Evolutionary conservation across 192 early-diverging fungal genomes (phyloP), one percentile per base, ranked within the genome.

Genomic region (Oehlia diaphana): DNA sequence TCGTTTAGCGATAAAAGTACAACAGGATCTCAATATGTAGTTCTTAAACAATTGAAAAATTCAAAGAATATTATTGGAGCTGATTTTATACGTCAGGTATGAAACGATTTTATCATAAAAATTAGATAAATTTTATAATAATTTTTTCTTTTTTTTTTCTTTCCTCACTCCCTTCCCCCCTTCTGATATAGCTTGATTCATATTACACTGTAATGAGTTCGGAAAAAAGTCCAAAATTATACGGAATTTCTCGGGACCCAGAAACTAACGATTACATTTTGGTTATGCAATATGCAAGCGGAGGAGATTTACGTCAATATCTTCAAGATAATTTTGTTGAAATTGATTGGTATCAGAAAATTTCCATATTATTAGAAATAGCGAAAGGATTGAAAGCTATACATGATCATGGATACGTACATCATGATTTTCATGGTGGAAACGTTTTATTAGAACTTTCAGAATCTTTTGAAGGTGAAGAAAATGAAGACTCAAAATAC

Each of bases 231-330:
- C 66, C 37, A 28, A 31, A 31, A 37, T 28, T 69, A 33, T 69
- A 69, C 9, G 66, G 66, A 35, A 68, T 68, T 35, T 35, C 66
- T 37, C 66, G 35, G 13, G 37, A 68, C 3, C 66, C 66, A 68
- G 31, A 68, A 68, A 35, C 66, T 0, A 68, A 69, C 2, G 28
- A 19, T 37, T 69, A 69, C 19, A 68, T 68, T 14, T 21, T 68
- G 7, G 66, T 68, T 31, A 68, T 68, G 28, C 66, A 68, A 68
- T 69, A 69, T 0, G 67, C 67, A 69, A 69, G 28, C 9, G 28
- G 67, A 8, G 67, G 67, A 37, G 67, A 35, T 35, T 69, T 33
- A 31, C 37, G 31, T 31, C 67, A 39, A 31, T 28, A 69, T 28
- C 67, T 69, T 31, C 37, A 14, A 69, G 37, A 31, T 28, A 31